Base-by-base conservation (phyloP, 305 asterid species). In the Striga hermonthica region DNA sequence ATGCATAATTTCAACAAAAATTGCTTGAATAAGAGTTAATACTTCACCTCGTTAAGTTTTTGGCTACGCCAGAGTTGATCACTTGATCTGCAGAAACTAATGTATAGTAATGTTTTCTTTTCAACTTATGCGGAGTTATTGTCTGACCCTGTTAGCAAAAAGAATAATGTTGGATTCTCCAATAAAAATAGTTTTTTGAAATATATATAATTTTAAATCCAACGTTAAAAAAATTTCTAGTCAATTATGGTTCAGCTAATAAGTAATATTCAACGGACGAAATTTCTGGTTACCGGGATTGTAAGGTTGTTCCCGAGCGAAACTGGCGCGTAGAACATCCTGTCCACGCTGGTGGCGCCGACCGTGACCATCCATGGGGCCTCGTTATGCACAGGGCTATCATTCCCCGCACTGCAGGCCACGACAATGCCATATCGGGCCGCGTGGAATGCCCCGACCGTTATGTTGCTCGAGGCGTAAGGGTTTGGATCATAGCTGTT, bases 61-160 rank as follows among this genome's bases (percentile, higher is more conserved):
- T 56, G 28, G 74, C 37, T 7, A 85, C 87, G 5, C 57, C 48
- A 6, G 74, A 47, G 72, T 78, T 79, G 50, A 61, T 74, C 50
- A 89, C 84, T 74, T 82, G 87, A 62, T 80, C 88, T 1, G 95
- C 98, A 59, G 71, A 82, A 74, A 81, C 95, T 22, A 92, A 76
- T 54, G 90, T 95, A 60, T 89, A n/a, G n/a, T n/a, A 81, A 78
- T 64, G 31, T 73, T 81, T 81, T 11, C 78, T 73, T 49, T 73
- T n/a, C 76, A 89, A 64, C 66, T 70, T 78, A 67, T 82, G 68
- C 11, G 95, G 86, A 72, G 94, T 81, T 22, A 81, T 73, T 39
- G 97, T 78, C 80, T 87, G 81, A 7, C 98, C 98, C 98, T 92
- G 84, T 28, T 54, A 35, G 3, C 7, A 10, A 9, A 31, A 55